Percentiles rank a stretch among this genome's conserved stretches.
These are phyloP conservation scores for Prunus yedoensis DNA, from an alignment of 331 rosid species.

Conservation along the genomic window DNA sequence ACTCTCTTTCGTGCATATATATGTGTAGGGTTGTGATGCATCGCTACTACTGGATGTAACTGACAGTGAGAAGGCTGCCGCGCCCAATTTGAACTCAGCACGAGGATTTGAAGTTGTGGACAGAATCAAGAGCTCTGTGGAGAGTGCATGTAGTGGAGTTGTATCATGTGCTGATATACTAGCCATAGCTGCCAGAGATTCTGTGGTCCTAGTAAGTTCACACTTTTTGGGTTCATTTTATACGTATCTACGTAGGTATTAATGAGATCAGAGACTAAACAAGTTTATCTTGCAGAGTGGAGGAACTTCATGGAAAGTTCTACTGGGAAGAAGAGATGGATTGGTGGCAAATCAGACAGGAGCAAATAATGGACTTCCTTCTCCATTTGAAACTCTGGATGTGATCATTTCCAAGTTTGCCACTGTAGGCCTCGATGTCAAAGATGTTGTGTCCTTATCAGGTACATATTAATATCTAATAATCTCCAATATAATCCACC, in stretches of 20 bases:
- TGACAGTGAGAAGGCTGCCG: constrained; percentile 52
- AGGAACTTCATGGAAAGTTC: constrained; percentile 69
- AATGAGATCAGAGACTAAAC: too few relatives aligned
- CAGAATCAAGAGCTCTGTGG: constrained; percentile 67
- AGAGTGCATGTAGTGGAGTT: constrained; percentile 65
- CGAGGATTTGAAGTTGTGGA: constrained; percentile 86
- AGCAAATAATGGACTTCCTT: constrained; percentile 49
- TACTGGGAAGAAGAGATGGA: constrained; percentile 76
- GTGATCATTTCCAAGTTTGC: constrained; percentile 47
- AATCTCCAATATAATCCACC: background rate
- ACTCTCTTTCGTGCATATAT: background rate
- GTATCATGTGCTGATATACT: constrained; percentile 89
- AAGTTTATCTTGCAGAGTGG: constrained; percentile 49
- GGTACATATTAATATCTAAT: constrained; percentile 31
- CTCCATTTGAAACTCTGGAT: constrained; percentile 50
- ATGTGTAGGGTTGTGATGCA: constrained; percentile 79
- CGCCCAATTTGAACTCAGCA: constrained; percentile 63
- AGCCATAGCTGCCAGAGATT: constrained; percentile 76
- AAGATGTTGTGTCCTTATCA: constrained; percentile 68
- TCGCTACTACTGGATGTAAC: constrained; percentile 70
- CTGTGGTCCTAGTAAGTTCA: constrained; percentile 55
- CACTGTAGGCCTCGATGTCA: constrained; percentile 52
- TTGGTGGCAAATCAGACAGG: constrained; percentile 50
- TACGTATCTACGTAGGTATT: too few relatives aligned
- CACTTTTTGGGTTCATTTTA: too few relatives aligned